Base-by-base conservation (phyloP, 345 rosid species). In the Rubroshorea leprosula region DNA sequence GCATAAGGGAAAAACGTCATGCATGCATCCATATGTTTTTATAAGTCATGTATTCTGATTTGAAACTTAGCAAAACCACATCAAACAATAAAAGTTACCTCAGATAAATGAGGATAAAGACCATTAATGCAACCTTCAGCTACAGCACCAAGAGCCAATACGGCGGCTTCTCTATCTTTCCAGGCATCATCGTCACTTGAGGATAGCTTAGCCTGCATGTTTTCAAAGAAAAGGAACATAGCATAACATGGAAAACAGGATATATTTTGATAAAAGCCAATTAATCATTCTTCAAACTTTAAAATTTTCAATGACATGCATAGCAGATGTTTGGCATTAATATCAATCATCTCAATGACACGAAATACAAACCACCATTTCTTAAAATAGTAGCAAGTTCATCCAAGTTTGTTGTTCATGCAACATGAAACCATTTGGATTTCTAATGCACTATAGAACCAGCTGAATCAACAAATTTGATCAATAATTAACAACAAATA, bases 91-190 rank as follows among this genome's bases (percentile, higher is more conserved):
- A 22, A 73, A 64, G 51, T 68, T 72, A 84, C 99, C 95, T 85
- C 71, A 49, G 93, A 51, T 59, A 90, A 66, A 74, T 81, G 85
- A 64, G 99, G 96, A 77, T 85, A 83, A 63, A 94, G 99, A 66
- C 99, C 99, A 68, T 64, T 76, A n/a, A 85, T 81, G 80, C 99
- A 87, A 65, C 99, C 99, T 75, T 90, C 90, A 54, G 79, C 95
- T 11, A 94, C 69, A 45, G 97, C 96, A 71, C 99, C 97, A 54
- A 94, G 83, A 54, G 95, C 95, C 82, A 94, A 77, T 57, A 94
- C 99, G 45, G 97, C 96, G 63, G 99, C 95, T 73, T 94, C 99
- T 73, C 97, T 81, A 27, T 90, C 96, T 76, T 84, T 94, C 97
- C 99, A 94, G 57, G 90, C 71, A 64, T 71, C 96, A 74, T 90